Base-by-base conservation (phyloP, 805 yeast genomes). In the Metschnikowia continentalis region DNA sequence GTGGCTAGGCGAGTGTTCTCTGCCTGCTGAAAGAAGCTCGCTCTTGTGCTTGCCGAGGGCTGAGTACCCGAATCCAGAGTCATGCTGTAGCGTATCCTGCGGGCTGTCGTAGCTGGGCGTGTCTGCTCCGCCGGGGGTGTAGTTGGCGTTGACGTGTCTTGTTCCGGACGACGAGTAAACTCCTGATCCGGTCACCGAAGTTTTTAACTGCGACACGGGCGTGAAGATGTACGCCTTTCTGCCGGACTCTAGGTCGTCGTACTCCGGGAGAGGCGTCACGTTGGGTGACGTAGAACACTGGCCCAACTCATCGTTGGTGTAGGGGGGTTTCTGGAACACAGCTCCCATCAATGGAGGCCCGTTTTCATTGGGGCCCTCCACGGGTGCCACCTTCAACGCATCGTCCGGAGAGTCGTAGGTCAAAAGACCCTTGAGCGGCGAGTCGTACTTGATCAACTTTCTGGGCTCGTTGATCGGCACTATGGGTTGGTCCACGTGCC, bases 291-390 rank as follows among this genome's bases (percentile, higher is more conserved):
- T 63, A 17, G 65, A 65, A 59, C 83, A 83, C 67, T 86, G 90
- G 51, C 90, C 96, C 50, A 87, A 78, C 62, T 92, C 97, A 64
- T 90, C 96, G 50, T 84, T 83, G 40, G 83, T 82, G 56, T 83
- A 82, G 35, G 84, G 81, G 1, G 88, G 87, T 54, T 92, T 80
- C 54, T 84, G 69, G 67, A 88, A 92, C 7, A 94, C 96, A 32
- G 88, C 94, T 30, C 99, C 99, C 35, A 88, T 82, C 32, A 90
- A 67, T n/a, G 99, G 98, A 13, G 98, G 98, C 0, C 96, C 95
- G 50, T 70, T 71, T 58, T 88, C 84, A 56, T 86, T 78, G 20
- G 85, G 87, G 8, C 94, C 92, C 60, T 83, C 83, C 2, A 83
- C 79, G 2, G 97, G 94, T 49, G 84, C 88, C 0, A 97, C 96